Evolutionary conservation across 179 eudicot genomes (phyloP).

Genomic region (Drosera spatulata): DNA sequence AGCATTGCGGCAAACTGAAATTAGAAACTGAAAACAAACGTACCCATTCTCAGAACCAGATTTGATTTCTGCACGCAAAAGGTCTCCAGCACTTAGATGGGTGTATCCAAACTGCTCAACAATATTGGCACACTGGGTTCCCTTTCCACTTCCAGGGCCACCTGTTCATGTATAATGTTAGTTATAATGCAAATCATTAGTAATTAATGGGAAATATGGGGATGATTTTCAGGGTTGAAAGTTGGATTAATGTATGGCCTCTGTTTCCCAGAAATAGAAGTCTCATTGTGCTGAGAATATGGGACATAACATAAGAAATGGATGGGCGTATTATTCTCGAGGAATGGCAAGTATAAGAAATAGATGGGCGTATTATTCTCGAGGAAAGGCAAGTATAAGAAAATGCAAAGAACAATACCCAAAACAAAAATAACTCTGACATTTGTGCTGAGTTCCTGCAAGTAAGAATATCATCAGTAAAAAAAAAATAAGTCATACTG

Average conservation of each 20-base stretch:
- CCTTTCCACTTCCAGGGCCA: constrained; percentile 42
- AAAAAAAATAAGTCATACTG: background rate
- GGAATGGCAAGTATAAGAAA: too few species aligned
- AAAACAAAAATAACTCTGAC: constrained; percentile 68
- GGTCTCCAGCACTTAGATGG: constrained; percentile 42
- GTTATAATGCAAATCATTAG: too few species aligned
- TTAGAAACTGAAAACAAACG: background rate
- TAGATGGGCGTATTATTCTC: too few species aligned
- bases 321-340: too few species aligned
- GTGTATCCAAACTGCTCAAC: constrained; percentile 17
- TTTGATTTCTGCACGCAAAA: constrained; percentile 49
- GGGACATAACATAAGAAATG: too few species aligned
- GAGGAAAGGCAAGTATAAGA: too few species aligned
- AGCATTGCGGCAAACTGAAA: background rate
- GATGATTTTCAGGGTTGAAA: too few species aligned
- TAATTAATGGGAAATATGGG: too few species aligned
- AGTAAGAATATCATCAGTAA: background rate
- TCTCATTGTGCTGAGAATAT: too few species aligned
- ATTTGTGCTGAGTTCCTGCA: constrained; percentile 55
- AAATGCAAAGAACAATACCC: constrained; percentile 25
- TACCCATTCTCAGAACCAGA: constrained; percentile 56
- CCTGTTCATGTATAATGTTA: constrained; percentile 25
- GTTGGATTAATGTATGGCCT: too few species aligned
- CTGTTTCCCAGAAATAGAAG: too few species aligned
- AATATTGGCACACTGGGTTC: too few species aligned